These are phyloP conservation scores for Porogramme epimiltina DNA, from an alignment of 1,284 basidiomycete genomes.

Conservation along the genomic window DNA sequence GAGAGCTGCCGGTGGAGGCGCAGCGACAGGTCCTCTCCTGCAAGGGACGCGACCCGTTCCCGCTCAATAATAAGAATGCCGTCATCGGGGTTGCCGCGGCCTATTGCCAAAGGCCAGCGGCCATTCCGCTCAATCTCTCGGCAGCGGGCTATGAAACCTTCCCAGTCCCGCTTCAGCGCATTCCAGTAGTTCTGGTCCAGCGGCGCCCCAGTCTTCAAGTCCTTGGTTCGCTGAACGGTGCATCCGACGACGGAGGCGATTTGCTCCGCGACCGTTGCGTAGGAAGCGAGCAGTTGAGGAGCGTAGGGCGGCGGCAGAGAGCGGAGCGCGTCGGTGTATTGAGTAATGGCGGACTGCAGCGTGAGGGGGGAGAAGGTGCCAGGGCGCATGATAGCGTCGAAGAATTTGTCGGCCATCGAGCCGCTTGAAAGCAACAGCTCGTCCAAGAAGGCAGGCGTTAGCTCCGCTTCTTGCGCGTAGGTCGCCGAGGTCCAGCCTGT, in stretches of 20 bases:
- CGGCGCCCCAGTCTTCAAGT: slow-evolving; percentile 77
- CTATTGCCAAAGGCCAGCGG: slow-evolving; percentile 79
- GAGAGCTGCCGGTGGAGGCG: slow-evolving; percentile 51
- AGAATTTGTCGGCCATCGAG: slow-evolving; percentile 79
- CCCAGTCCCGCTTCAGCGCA: slow-evolving; percentile 88
- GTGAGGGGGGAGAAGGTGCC: slow-evolving; percentile 85
- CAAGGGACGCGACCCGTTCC: slow-evolving; percentile 70
- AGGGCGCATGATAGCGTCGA: slow-evolving; percentile 82
- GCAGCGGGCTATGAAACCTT: slow-evolving; percentile 88
- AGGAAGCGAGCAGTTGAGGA: slow-evolving; percentile 57
- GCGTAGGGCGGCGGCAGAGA: slow-evolving; percentile 62
- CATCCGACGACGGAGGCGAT: slow-evolving; percentile 87
- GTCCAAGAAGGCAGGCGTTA: slow-evolving; percentile 87
- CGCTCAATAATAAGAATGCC: slow-evolving; percentile 73
- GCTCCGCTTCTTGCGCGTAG: slow-evolving; percentile 67
- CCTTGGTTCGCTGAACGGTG: slow-evolving; percentile 72
- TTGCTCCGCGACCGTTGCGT: slow-evolving; percentile 71
- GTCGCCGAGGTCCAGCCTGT: slow-evolving; percentile 52
- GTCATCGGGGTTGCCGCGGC: slow-evolving; percentile 47
- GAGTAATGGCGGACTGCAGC: slow-evolving; percentile 77
- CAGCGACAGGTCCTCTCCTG: slow-evolving; percentile 69
- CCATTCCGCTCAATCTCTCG: slow-evolving; percentile 85
- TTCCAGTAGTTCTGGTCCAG: slow-evolving; percentile 82
- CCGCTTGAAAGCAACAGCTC: slow-evolving; percentile 72
- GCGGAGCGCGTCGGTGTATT: slow-evolving; percentile 75